Evolutionary conservation across 768 basidiomycete genomes (phyloP), one percentile per base, ranked within the genome.

Genomic region (Leccinum variicolor): DNA sequence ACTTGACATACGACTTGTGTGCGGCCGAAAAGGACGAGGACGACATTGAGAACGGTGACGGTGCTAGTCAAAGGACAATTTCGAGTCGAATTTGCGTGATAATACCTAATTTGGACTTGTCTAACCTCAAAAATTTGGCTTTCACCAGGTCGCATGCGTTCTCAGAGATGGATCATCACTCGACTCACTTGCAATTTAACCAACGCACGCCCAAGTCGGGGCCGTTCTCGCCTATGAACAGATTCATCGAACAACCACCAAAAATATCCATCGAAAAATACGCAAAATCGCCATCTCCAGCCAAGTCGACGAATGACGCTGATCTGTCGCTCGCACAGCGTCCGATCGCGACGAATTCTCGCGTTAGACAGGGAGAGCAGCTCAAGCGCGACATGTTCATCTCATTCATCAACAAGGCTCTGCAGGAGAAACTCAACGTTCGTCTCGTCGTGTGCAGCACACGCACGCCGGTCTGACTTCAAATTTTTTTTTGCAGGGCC

Each of bases 1-100:
- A 92, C 77, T 96, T 92, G 71, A 94, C 92, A 69, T 94, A 89
- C 65, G 84, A 81, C 69, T 85, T 84, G 77, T 92, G 90, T 5
- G 85, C 88, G 33, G 83, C 75, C 43, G 87, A 81, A 77, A 92
- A 93, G 34, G 88, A 74, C 54, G 81, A 76, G 53, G 75, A 67
- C 46, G 85, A 77, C 84, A 86, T 85, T 61, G 60, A 60, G 66
- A 52, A 57, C 39, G 48, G 23, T 48, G 36, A 34, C n/a, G n/a
- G 41, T 41, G 41, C n/a, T 39, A 46, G 51, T 17, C 54, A 59
- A 59, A 49, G 43, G 25, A 33, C 21, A 13, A 57, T 45, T 55
- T 52, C 6, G 14, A 28, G 3, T n/a, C 4, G 48, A 46, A 60
- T 67, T 69, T 55, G 15, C 23, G 13, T 6, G 62, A 53, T 51